These are phyloP conservation scores for Scedosporium dehoogii DNA, from an alignment of 2,329 filamentous ascomycete genomes.

Conservation along the genomic window DNA sequence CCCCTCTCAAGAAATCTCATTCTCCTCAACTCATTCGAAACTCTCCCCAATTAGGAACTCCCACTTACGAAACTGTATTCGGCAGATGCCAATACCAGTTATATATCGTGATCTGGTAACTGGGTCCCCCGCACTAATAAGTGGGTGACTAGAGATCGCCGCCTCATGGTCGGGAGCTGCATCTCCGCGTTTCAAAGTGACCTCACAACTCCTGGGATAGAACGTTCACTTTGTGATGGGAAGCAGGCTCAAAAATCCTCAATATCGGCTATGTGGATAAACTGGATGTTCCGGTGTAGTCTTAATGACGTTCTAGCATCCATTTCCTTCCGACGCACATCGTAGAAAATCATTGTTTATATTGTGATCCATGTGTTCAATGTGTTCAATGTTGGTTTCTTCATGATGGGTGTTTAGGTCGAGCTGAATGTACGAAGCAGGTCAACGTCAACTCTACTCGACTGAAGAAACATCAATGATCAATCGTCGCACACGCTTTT, in stretches of 20 bases:
- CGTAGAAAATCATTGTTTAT: not conserved
- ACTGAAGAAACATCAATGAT: too few species aligned
- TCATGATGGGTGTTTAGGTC: too few species aligned
- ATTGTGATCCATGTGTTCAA: not conserved
- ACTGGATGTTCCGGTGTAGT: not conserved
- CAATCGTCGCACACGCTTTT: not conserved
- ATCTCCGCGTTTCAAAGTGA: constrained; percentile 6
- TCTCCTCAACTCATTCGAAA: too few species aligned
- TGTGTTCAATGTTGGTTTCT: not conserved
- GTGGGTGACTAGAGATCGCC: not conserved
- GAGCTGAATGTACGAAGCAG: too few species aligned
- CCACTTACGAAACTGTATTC: not conserved
- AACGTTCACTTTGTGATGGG: not conserved
- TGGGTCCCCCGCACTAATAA: not conserved
- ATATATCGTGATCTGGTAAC: too few species aligned
- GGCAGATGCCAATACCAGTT: not conserved
- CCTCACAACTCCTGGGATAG: not conserved
- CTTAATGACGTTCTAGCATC: not conserved
- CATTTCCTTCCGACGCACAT: not conserved
- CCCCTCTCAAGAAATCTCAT: too few species aligned
- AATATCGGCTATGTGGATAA: not conserved
- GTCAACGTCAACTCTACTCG: too few species aligned
- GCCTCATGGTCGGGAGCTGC: not conserved
- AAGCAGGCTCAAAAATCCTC: not conserved
- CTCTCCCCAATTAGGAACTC: too few species aligned